These are phyloP conservation scores for Botrytis pseudocinerea DNA, from an alignment of 2,329 filamentous ascomycete genomes.

Conservation along the genomic window DNA sequence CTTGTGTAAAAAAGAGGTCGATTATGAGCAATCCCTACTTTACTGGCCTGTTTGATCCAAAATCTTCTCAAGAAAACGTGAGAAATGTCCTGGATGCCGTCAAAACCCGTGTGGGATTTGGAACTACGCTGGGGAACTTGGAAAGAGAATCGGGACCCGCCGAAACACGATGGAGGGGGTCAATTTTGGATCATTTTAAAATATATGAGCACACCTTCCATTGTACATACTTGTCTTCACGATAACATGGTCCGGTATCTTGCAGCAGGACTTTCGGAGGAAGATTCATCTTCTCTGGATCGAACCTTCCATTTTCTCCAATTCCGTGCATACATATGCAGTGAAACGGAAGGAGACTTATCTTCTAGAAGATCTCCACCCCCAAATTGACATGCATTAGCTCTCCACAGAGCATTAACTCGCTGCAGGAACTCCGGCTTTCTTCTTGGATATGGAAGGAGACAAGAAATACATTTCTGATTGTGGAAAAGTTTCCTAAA, in stretches of 20 bases:
- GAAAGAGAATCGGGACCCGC: background rate
- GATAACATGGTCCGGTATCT: background rate
- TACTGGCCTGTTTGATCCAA: background rate
- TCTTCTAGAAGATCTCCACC: constrained; percentile 19
- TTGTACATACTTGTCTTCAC: background rate
- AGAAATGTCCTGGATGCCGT: background rate
- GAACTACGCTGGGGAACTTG: background rate
- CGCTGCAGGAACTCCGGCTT: constrained; percentile 10
- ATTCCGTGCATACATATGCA: constrained; percentile 15
- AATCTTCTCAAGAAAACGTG: background rate
- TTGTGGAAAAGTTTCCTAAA: background rate
- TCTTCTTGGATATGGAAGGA: constrained; percentile 11
- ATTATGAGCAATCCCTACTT: background rate
- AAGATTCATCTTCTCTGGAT: background rate
- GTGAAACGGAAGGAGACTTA: constrained; percentile 17
- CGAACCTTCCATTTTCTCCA: background rate
- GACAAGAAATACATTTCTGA: background rate
- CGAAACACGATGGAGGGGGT: background rate
- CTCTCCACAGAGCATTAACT: background rate
- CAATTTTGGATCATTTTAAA: background rate
- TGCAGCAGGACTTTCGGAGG: background rate
- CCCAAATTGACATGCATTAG: constrained; percentile 1
- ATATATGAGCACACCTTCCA: background rate
- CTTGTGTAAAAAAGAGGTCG: background rate
- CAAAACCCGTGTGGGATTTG: background rate